A percentile compares a stretch with the other conserved stretches of the same genome.
phyloP scores from a whole-genome alignment of 2,329 filamentous ascomycete species.

The Lasiodiplodia sp. region DNA sequence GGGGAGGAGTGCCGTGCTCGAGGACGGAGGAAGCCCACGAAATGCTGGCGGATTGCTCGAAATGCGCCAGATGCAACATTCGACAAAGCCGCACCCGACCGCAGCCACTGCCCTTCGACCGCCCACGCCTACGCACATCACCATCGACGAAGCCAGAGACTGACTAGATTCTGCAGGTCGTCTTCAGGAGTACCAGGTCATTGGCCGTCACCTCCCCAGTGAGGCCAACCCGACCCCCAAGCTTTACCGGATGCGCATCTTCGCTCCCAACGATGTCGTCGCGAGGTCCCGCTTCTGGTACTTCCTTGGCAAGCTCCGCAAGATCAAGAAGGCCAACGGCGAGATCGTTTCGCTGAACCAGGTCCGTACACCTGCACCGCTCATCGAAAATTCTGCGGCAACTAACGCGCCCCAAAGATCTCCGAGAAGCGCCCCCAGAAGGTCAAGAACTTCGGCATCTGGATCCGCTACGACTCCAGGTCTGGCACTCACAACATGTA shows the following conservation, averaged over 20 bases:
- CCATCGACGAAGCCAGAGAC: background rate
- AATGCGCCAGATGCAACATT: background rate
- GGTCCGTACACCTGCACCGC: constrained; percentile 65
- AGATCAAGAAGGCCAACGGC: constrained; percentile 99
- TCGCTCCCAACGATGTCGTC: constrained; percentile 96
- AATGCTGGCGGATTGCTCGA: background rate
- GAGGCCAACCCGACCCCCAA: constrained; percentile 97
- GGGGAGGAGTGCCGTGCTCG: background rate
- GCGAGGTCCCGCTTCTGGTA: constrained; percentile 99
- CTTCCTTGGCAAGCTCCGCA: constrained; percentile 98
- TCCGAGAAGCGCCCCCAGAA: constrained; percentile 98
- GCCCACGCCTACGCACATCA: background rate
- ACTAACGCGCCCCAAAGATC: constrained; percentile 66
- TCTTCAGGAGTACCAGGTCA: constrained; percentile 99
- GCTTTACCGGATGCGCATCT: constrained; percentile 99
- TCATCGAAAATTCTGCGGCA: background rate
- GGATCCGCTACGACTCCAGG: constrained; percentile 99
- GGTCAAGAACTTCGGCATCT: constrained; percentile 99
- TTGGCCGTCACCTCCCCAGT: constrained; percentile 97
- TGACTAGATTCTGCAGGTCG: constrained; percentile 71
- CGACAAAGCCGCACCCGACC: constrained; percentile 1
- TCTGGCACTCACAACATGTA: constrained; percentile 99
- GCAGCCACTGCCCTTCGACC: background rate
- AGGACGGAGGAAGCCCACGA: constrained; percentile 1
- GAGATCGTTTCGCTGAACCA: constrained; percentile 98